Conservation (phyloP, 148 eudicot genomes). For the Rhododendron ferrugineum region DNA sequence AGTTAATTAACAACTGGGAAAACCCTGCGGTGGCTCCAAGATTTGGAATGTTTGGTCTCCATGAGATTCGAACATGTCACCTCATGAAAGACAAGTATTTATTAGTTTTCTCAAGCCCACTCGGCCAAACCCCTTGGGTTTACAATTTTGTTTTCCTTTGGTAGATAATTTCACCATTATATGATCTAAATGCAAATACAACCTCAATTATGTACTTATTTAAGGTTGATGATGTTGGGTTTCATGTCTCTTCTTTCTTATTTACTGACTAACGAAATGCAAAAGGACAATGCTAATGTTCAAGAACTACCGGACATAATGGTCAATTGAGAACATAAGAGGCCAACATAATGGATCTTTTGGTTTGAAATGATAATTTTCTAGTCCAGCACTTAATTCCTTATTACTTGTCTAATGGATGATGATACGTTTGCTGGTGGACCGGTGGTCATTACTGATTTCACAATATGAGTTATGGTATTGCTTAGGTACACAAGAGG, state of each 20-base stretch:
- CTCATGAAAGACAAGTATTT: no score
- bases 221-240: not conserved
- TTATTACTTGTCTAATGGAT: not conserved
- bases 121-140: not conserved
- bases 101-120: not conserved
- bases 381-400: not conserved
- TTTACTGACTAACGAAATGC: not conserved
- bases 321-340: not conserved
- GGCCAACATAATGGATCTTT: not conserved
- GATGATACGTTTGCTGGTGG: not conserved
- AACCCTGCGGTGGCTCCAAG: no score
- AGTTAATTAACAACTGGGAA: no score
- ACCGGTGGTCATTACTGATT: not conserved
- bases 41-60: not conserved
- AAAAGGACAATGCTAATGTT: not conserved
- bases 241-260: not conserved
- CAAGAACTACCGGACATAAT: not conserved
- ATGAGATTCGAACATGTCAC: not conserved
- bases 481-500: slow-evolving; percentile 74
- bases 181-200: not conserved
- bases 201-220: not conserved
- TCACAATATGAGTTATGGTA: not conserved
- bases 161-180: not conserved
- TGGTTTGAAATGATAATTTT: not conserved
- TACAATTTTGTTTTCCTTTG: not conserved